phyloP scores from a whole-genome alignment of 768 basidiomycete species.

The Serendipita indica region DNA sequence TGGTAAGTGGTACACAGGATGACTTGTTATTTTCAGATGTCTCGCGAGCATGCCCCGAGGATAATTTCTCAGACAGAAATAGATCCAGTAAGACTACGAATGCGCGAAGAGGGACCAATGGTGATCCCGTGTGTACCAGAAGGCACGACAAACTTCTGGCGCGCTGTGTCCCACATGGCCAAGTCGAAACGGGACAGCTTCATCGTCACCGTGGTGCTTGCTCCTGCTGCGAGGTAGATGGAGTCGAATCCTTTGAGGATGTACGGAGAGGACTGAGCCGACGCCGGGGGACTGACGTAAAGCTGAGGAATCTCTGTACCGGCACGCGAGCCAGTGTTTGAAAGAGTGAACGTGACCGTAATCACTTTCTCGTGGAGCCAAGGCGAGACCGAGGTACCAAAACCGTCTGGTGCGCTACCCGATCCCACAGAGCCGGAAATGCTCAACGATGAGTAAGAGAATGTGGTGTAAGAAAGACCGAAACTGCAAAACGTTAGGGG shows the following conservation, averaged over 20 bases:
- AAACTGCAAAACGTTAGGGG: conserved; percentile 33
- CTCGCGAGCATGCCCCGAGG: too few relatives aligned
- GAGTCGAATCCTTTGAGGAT: conserved; percentile 44
- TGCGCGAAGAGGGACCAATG: conserved; percentile 14
- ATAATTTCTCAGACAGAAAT: conserved; percentile 3
- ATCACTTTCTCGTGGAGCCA: conserved; percentile 39
- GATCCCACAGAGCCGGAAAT: conserved; percentile 9
- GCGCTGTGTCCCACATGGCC: conserved; percentile 29
- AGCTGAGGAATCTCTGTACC: conserved; percentile 48
- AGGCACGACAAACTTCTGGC: conserved; percentile 23
- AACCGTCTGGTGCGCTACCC: conserved; percentile 25
- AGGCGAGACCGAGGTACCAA: conserved; percentile 38
- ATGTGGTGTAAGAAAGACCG: conserved; percentile 43
- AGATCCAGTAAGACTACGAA: conserved; percentile 7
- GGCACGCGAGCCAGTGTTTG: conserved; percentile 38
- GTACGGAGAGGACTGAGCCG: conserved; percentile 34
- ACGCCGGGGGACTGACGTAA: conserved; percentile 36
- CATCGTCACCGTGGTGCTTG: conserved; percentile 33
- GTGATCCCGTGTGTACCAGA: conserved; percentile 19
- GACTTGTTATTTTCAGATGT: too few relatives aligned
- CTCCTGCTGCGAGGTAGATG: conserved; percentile 25
- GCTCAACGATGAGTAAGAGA: conserved; percentile 28
- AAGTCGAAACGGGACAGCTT: conserved; percentile 37
- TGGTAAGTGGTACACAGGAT: too few relatives aligned
- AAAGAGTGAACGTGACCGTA: conserved; percentile 37